phyloP scores from a whole-genome alignment of 192 early-diverging fungal species.

The Coemansia sp. region DNA sequence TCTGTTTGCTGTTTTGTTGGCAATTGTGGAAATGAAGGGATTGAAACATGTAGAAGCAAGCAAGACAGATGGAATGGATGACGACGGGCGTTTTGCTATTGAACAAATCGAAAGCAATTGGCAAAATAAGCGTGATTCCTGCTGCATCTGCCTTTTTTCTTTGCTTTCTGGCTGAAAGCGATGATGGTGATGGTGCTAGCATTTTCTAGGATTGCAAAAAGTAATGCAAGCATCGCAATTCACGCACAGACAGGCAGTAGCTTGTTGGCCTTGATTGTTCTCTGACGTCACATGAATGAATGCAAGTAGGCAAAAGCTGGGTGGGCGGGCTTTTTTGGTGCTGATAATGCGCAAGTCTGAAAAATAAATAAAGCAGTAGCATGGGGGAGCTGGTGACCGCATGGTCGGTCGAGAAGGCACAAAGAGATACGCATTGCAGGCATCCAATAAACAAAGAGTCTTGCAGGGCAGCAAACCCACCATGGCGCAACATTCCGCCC shows the following conservation, averaged over 20 bases:
- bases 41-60: too few relatives aligned
- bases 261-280: slow-evolving; percentile 5
- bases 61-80: not conserved
- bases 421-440: slow-evolving; percentile 5
- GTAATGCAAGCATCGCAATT: not conserved
- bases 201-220: not conserved
- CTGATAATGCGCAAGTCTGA: too few relatives aligned
- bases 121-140: not conserved
- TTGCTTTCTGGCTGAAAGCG: not conserved
- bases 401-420: not conserved
- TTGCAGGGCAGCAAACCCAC: too few relatives aligned
- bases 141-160: too few relatives aligned
- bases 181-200: too few relatives aligned
- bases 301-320: not conserved
- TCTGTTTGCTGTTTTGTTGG: too few relatives aligned
- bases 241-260: not conserved
- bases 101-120: not conserved
- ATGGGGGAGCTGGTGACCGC: too few relatives aligned
- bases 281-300: slow-evolving; percentile 13
- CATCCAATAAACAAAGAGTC: too few relatives aligned
- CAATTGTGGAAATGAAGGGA: too few relatives aligned
- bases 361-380: too few relatives aligned
- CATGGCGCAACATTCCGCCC: too few relatives aligned
- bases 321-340: not conserved
- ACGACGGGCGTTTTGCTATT: not conserved